Conservation (phyloP, 768 basidiomycete species). For the Tricholoma furcatifolium region DNA sequence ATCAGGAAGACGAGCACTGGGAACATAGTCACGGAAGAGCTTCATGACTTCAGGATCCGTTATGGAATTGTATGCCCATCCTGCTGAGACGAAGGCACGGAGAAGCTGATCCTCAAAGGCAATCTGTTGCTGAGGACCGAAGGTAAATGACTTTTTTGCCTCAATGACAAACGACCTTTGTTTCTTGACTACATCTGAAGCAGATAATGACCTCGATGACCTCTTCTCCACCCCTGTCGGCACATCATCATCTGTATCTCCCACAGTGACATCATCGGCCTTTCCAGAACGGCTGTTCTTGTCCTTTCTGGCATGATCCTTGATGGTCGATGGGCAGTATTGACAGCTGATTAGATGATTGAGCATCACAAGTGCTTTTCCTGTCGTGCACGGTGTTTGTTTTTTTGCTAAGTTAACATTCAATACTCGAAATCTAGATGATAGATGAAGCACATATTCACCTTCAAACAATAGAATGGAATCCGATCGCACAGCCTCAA, state of each 20-base stretch:
- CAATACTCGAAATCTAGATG: too few relatives aligned
- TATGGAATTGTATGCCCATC: slow-evolving; percentile 6
- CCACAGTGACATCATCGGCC: not conserved
- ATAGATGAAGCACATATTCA: not conserved
- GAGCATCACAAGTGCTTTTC: not conserved
- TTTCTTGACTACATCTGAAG: not conserved
- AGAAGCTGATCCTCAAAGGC: slow-evolving; percentile 11
- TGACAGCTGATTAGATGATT: not conserved
- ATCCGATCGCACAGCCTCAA: slow-evolving; percentile 1
- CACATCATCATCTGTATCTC: not conserved
- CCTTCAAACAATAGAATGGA: slow-evolving; percentile 3
- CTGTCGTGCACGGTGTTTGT: not conserved
- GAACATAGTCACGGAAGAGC: not conserved
- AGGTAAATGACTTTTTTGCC: not conserved
- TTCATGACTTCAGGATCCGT: slow-evolving; percentile 12
- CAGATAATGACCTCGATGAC: not conserved
- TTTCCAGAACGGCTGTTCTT: not conserved
- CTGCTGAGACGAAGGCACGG: slow-evolving; percentile 6
- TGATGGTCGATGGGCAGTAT: not conserved
- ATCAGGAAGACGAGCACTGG: not conserved
- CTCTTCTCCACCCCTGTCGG: not conserved
- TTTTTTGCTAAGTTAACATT: not conserved
- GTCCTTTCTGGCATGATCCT: not conserved
- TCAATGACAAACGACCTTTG: not conserved
- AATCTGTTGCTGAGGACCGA: not conserved